Evolutionary conservation across 192 early-diverging fungal species (phyloP).

Genomic region (Piromyces finnis): DNA sequence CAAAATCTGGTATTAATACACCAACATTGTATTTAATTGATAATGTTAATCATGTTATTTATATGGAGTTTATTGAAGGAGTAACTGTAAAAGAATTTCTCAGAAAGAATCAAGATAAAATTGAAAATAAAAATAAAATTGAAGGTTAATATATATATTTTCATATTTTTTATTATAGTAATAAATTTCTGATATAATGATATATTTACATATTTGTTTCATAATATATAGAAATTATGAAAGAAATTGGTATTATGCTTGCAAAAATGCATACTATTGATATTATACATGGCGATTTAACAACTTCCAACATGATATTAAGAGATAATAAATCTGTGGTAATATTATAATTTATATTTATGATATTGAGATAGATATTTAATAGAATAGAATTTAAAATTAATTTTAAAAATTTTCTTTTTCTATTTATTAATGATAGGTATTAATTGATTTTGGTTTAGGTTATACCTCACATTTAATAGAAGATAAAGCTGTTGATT

Average conservation of each 20-base stretch:
- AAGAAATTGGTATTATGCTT: constrained; percentile 40
- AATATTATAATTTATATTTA: background rate
- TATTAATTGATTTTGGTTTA: constrained; percentile 92
- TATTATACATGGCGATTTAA: constrained; percentile 91
- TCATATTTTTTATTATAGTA: no score
- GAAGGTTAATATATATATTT: no score
- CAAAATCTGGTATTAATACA: constrained; percentile 50
- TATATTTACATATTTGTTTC: no score
- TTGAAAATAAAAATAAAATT: background rate
- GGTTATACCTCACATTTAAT: constrained; percentile 62
- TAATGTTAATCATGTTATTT: constrained; percentile 45
- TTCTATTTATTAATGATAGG: no score
- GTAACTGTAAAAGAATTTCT: constrained; percentile 56
- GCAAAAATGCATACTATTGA: constrained; percentile 66
- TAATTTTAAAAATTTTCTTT: no score
- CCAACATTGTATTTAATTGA: constrained; percentile 75
- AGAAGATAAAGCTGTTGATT: constrained; percentile 96
- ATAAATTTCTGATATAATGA: no score
- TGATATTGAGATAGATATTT: no score
- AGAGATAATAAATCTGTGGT: constrained; percentile 28
- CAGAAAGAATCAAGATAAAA: constrained; percentile 6
- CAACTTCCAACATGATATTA: constrained; percentile 85
- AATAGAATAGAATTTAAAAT: no score
- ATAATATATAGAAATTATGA: constrained; percentile 15
- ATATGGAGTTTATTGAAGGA: constrained; percentile 79